phyloP scores from a whole-genome alignment of 106 monocot species.

The Dendrobium nobile region DNA sequence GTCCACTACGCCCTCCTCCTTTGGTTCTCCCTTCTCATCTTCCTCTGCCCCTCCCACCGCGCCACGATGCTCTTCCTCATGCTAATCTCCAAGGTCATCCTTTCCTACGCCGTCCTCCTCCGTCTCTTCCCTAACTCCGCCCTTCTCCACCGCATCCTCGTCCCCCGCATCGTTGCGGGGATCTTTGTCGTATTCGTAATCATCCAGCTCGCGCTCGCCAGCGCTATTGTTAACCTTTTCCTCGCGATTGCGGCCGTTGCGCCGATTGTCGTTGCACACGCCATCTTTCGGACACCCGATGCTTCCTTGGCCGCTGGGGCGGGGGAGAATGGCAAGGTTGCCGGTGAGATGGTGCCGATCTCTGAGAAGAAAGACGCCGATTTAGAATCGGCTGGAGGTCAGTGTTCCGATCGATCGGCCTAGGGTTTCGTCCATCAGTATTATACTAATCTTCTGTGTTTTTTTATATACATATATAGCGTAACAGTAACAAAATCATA shows the following conservation, averaged over 20 bases:
- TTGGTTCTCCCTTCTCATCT: conserved; percentile 30
- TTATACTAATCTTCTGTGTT: not conserved
- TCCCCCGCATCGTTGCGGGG: conserved; percentile 19
- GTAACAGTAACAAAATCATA: not conserved
- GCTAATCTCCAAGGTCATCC: conserved; percentile 35
- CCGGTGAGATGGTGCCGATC: conserved; percentile 16
- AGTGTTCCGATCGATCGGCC: conserved; percentile 6
- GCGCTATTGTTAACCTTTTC: conserved; percentile 22
- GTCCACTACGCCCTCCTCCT: conserved; percentile 35
- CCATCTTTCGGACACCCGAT: conserved; percentile 23
- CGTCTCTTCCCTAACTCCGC: conserved; percentile 23
- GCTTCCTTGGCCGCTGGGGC: conserved; percentile 9
- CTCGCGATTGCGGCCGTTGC: conserved; percentile 15
- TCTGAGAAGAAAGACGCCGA: conserved; percentile 31
- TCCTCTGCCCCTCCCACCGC: conserved; percentile 25
- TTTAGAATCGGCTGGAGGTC: not conserved
- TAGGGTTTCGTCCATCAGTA: conserved; percentile 6
- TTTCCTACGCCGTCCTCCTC: conserved; percentile 39
- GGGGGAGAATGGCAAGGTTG: conserved; percentile 9
- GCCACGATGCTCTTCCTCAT: conserved; percentile 45
- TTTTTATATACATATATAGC: not conserved
- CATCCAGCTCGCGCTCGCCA: conserved; percentile 21
- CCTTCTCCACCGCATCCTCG: conserved; percentile 21
- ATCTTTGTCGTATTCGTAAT: conserved; percentile 19
- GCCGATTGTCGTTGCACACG: conserved; percentile 28